A percentile compares a stretch with the other conserved stretches of the same genome.
Conservation (phyloP, 257 asterid species). For the Lycium barbarum region DNA sequence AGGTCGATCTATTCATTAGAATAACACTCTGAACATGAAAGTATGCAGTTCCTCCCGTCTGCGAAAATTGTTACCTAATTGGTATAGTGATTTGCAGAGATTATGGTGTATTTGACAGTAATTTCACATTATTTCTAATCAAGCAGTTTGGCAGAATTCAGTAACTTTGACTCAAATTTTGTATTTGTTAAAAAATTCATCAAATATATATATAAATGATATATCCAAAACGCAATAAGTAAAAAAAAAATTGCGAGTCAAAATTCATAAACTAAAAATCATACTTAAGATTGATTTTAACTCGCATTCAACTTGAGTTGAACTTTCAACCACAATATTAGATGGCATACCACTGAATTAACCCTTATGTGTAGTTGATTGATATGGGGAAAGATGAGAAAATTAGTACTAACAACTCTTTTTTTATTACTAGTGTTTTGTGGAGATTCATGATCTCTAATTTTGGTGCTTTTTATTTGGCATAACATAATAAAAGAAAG, state of each 20-base stretch:
- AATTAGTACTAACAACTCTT: neutral
- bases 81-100: neutral
- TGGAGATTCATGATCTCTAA: slow-evolving; percentile 66
- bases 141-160: too few relatives aligned
- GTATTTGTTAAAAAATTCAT: neutral
- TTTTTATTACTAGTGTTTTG: slow-evolving; percentile 15
- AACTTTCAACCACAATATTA: neutral
- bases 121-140: neutral
- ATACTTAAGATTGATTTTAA: neutral
- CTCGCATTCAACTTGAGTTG: neutral
- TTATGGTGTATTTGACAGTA: neutral
- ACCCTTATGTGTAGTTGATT: neutral
- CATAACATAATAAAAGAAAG: slow-evolving; percentile 30
- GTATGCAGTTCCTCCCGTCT: neutral
- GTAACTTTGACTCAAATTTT: too few relatives aligned
- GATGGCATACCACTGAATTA: neutral
- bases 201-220: too few relatives aligned
- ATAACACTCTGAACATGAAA: neutral
- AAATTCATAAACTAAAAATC: too few relatives aligned
- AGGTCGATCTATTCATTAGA: neutral
- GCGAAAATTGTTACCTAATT: neutral
- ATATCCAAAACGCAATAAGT: too few relatives aligned
- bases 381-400: neutral
- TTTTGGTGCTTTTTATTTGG: neutral
- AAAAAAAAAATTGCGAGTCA: too few relatives aligned